Evolutionary conservation across 83 land plant genomes (phyloP), one percentile per base, ranked within the genome.

Genomic region (Diphasiastrum complanatum): DNA sequence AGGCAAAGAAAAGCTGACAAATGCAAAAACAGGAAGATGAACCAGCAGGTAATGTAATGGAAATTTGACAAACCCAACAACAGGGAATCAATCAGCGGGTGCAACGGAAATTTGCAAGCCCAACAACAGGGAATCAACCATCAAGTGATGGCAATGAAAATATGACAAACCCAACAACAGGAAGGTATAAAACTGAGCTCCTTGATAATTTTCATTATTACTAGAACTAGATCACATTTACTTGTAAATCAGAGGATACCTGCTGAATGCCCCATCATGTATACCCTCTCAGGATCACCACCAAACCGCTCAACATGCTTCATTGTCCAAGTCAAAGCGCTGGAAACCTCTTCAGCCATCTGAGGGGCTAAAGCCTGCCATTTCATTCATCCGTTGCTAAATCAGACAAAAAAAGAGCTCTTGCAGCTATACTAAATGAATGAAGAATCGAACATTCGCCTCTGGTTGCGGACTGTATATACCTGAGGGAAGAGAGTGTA

Each of bases 231-330:
- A n/a, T n/a, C n/a, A n/a, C n/a, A n/a, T n/a, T n/a, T n/a, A n/a
- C n/a, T 34, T n/a, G 27, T 22, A 3, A 18, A 16, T 19, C 19
- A 24, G 20, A 25, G 32, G 16, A 27, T 51, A 70, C 73, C 73
- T 51, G 73, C 65, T 23, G 73, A 70, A 62, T 70, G 73, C 16
- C 73, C 73, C 65, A 70, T 70, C 5, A 70, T 1, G 20, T 43
- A 50, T 18, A 70, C 32, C 3, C 32, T 70, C 23, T 24, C 24
- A 14, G 73, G 54, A 29, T 70, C 60, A 29, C 66, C 73, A 6
- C 66, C 67, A 32, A 45, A 62, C 5, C 37, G 2, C 4, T 3
- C 26, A 5, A 51, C 54, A 31, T 70, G 61, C 26, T 61, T 61
- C 66, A 70, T 38, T 10, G 65, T 36, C 73, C 73, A 70, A 2